Evolutionary conservation across 2,329 filamentous ascomycete species (phyloP), one percentile per base, ranked within the genome.

Genomic region (Fusarium newnesense): DNA sequence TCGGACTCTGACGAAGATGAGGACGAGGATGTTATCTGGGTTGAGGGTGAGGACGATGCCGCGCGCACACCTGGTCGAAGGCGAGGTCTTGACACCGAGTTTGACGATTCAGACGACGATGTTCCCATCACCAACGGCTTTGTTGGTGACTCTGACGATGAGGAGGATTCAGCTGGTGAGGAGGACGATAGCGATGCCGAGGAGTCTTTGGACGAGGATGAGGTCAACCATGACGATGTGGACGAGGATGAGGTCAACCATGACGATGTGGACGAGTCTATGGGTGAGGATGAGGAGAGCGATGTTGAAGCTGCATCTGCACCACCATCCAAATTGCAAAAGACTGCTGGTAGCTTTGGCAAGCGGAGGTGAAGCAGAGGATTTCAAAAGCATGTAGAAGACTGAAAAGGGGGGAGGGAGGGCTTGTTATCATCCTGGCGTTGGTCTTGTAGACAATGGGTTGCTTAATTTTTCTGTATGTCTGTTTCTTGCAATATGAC

Each of bases 11-110:
- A 84, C 13, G 85, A 85, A 7, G 84, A 89, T 7, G 88, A 65
- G 10, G 65, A 93, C 12, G 91, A 92, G 43, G 91, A 94, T 72
- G 90, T 97, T 9, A 92, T 97, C 59, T 97, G 96, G 80, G 93
- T 98, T 4, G 95, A 98, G 81, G 95, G 94, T 2, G 89, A 95
- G 77, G 95, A 94, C 2, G 89, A 95, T 77, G 91, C 92, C 36
- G 88, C 91, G 37, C 85, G 88, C 26, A 86, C 84, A 58, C 73
- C 80, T 67, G 61, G 80, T 75, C 72, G 80, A 73, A 73, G 82
- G 69, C 75, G 80, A 43, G 78, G 80, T 34, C 80, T 82, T 52
- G 81, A 82, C 46, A 43, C 83, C 78, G 74, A 75, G 46, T 74
- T 79, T 73, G 87, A 88, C 64, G 87, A 88, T 19, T 75, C 72